Base-by-base conservation (phyloP, 768 basidiomycete genomes). In the Artomyces pyxidatus region DNA sequence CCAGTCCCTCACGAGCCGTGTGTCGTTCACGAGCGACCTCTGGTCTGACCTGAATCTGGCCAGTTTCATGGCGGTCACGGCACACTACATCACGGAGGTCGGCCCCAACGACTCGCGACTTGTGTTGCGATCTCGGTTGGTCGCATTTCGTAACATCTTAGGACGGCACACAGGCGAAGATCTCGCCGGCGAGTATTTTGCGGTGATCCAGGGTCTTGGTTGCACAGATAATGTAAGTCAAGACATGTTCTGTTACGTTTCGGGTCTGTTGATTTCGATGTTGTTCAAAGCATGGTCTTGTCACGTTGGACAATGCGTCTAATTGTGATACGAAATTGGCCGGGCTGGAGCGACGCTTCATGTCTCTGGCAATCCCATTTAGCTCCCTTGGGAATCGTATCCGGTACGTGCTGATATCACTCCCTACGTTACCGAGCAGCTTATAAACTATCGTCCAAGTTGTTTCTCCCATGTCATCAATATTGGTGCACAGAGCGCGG, bases 271-370 rank as follows among this genome's bases (percentile, higher is more conserved):
- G 32, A 35, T 12, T 2, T 35, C 32, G 17, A 11, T 35, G 12
- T 6, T 11, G 3, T 6, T 35, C 6, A 35, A n/a, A 35, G 11
- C 6, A 54, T 32, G 66, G 68, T 0, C 56, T 52, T 3, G 54
- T 67, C 27, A 70, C 66, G 1, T 51, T 68, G 4, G 68, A 70
- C 47, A 71, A 69, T 54, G 68, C 68, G 2, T 63, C 63, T 9
- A 70, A 66, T 38, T 65, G 63, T 47, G 55, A 64, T 27, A 66
- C 68, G 3, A 56, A 62, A 38, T 64, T 71, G 63, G 57, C 55
- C 30, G 53, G 47, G 27, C 45, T 68, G 3, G 58, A 45, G 25
- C 4, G 41, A 3, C 32, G 41, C 58, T 41, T 41, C 7, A 41
- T 11, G 3, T 12, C n/a, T 12, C n/a, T 11, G 12, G 39, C 16